These are phyloP conservation scores for Nectriaceae sp. DNA, from an alignment of 2,329 filamentous ascomycete genomes.

Conservation along the genomic window DNA sequence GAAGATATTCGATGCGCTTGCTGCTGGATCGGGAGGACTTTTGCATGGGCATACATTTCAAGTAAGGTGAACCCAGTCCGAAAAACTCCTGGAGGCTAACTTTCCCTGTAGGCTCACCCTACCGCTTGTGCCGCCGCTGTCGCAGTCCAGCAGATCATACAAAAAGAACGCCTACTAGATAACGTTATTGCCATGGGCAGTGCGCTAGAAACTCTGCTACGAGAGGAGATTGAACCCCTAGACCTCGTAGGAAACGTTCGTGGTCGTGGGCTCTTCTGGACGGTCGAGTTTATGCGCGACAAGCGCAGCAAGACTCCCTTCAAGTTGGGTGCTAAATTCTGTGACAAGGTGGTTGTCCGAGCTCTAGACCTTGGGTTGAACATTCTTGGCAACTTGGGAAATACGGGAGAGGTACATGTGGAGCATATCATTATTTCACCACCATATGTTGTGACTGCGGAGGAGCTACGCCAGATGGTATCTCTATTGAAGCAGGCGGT, in stretches of 20 bases:
- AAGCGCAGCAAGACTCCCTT: slow-evolving; percentile 1
- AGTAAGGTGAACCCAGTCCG: neutral
- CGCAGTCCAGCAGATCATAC: slow-evolving; percentile 6
- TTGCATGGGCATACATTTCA: slow-evolving; percentile 10
- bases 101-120: slow-evolving; percentile 6
- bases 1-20: slow-evolving; percentile 9
- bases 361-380: slow-evolving; percentile 7
- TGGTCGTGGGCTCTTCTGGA: slow-evolving; percentile 12
- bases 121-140: slow-evolving; percentile 8
- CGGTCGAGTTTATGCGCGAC: slow-evolving; percentile 12
- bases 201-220: slow-evolving; percentile 2
- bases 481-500: slow-evolving; percentile 6
- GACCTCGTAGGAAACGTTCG: slow-evolving; percentile 8
- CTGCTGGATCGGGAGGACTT: slow-evolving; percentile 4
- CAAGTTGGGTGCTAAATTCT: neutral
- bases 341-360: neutral
- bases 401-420: slow-evolving; percentile 3
- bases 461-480: slow-evolving; percentile 5
- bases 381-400: slow-evolving; percentile 9
- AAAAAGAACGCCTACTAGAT: slow-evolving; percentile 1
- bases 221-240: slow-evolving; percentile 2
- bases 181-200: slow-evolving; percentile 8
- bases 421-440: slow-evolving; percentile 10
- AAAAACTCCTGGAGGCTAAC: neutral
- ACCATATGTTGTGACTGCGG: slow-evolving; percentile 7